phyloP scores from a whole-genome alignment of 176 grass and related monocot genomes.

The Avena eriantha region DNA sequence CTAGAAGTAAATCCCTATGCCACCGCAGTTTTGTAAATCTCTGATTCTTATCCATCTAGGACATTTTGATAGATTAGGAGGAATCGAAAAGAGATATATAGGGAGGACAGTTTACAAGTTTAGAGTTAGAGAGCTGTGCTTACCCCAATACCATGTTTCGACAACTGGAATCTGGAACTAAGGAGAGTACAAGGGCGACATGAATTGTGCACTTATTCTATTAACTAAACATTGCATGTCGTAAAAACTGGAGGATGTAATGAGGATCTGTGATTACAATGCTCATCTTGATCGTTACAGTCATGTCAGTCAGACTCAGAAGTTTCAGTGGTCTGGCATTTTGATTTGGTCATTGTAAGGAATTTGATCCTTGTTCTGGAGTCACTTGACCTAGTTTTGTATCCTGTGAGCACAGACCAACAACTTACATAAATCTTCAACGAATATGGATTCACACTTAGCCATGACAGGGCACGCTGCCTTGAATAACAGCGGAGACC shows the following conservation, averaged over 20 bases:
- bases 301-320: not conserved
- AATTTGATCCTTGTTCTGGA: not conserved
- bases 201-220: not conserved
- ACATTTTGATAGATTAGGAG: slow-evolving; percentile 34
- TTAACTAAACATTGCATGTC: not conserved
- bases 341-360: not conserved
- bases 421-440: not conserved
- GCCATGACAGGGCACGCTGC: not conserved
- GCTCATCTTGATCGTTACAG: not conserved
- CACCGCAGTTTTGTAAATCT: slow-evolving; percentile 16
- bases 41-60: not conserved
- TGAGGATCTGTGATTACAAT: not conserved
- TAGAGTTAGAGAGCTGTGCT: slow-evolving; percentile 15
- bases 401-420: not conserved
- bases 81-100: slow-evolving; percentile 1
- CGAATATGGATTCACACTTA: not conserved
- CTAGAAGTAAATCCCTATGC: slow-evolving; percentile 16
- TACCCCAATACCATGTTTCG: not conserved
- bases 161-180: not conserved
- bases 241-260: not conserved
- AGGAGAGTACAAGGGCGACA: not conserved
- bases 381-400: slow-evolving; percentile 11
- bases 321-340: not conserved
- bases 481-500: not conserved
- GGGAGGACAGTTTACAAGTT: not conserved